A percentile compares a stretch with the other conserved stretches of the same genome.
Conservation (phyloP, 2,329 filamentous ascomycete genomes). For the Cercospora canescens region DNA sequence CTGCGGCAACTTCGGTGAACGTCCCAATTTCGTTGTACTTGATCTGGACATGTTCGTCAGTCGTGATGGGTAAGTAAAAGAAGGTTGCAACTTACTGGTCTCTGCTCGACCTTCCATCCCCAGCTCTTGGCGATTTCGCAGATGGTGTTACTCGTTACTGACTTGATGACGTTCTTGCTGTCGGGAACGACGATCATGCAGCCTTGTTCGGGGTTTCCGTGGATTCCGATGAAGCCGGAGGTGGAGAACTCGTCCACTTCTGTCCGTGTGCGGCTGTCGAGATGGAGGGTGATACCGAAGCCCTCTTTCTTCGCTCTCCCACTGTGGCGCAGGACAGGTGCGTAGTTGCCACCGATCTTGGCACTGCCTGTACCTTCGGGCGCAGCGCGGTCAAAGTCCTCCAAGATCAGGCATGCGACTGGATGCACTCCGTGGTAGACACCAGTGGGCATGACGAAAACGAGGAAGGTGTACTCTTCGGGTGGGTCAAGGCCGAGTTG, state of each 20-base stretch:
- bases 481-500: conserved; percentile 85
- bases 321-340: conserved; percentile 84
- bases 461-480: conserved; percentile 87
- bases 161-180: conserved; percentile 83
- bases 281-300: conserved; percentile 90
- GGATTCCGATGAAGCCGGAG: conserved; percentile 84
- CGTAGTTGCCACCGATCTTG: conserved; percentile 97
- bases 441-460: conserved; percentile 88
- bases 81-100: conserved; percentile 55
- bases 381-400: conserved; percentile 92
- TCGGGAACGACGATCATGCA: conserved; percentile 79
- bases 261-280: conserved; percentile 79
- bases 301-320: conserved; percentile 76
- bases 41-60: conserved; percentile 50
- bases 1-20: conserved; percentile 83
- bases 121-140: conserved; percentile 73
- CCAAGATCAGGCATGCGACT: conserved; percentile 83
- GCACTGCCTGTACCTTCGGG: conserved; percentile 85
- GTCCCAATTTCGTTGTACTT: conserved; percentile 61
- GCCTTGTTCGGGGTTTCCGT: conserved; percentile 55
- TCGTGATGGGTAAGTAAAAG: not conserved
- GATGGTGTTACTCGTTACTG: conserved; percentile 78
- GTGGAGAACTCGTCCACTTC: conserved; percentile 97
- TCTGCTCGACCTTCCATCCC: conserved; percentile 81
- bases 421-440: conserved; percentile 91